phyloP scores from a whole-genome alignment of 345 rosid species.

The Combretum micranthum region DNA sequence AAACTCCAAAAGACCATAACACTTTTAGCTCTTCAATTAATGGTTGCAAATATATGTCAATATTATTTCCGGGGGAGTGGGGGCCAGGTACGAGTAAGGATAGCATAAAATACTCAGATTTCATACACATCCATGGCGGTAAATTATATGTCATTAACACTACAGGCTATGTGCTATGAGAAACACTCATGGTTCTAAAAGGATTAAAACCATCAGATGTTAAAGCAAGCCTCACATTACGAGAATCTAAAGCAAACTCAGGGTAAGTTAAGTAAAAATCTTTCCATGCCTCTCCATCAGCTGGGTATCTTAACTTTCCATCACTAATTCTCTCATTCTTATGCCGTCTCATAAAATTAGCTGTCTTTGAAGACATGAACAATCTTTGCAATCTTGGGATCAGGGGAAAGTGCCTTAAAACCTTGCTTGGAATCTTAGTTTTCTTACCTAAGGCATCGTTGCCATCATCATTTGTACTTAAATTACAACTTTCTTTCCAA shows the following conservation, averaged over 20 bases:
- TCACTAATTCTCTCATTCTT: no score
- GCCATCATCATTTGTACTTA: neutral
- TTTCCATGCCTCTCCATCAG: no score
- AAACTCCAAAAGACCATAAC: conserved; percentile 6
- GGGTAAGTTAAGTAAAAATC: no score
- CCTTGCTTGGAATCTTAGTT: no score
- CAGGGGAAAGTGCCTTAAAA: conserved; percentile 10
- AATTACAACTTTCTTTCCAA: no score
- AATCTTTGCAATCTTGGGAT: conserved; percentile 6
- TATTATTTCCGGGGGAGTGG: neutral
- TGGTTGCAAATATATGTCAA: conserved; percentile 7
- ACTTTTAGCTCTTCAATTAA: conserved; percentile 3
- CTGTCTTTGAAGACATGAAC: conserved; percentile 5
- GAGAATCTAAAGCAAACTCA: no score
- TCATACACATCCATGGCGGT: conserved; percentile 9
- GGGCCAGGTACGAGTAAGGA: neutral
- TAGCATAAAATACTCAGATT: neutral
- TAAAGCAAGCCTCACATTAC: no score
- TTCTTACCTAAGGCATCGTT: no score
- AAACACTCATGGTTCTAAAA: no score
- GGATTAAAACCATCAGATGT: no score
- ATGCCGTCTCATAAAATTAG: neutral
- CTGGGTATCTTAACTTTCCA: no score
- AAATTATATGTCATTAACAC: conserved; percentile 4
- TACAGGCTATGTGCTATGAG: neutral